Conservation (phyloP, 225 moss, liverwort and hornwort species). For the Climacium dendroides region DNA sequence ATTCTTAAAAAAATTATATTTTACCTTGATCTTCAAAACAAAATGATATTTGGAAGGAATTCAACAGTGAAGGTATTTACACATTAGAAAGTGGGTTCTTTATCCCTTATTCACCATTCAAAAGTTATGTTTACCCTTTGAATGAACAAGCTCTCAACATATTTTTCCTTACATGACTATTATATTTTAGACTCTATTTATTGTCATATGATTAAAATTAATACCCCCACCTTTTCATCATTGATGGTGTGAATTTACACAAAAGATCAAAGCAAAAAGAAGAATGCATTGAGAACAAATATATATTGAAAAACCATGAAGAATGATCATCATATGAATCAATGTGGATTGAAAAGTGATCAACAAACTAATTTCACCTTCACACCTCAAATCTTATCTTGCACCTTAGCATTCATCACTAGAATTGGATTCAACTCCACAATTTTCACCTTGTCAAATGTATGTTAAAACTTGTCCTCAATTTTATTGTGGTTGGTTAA, state of each 20-base stretch:
- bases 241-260: neutral
- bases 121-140: neutral
- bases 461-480: neutral
- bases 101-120: neutral
- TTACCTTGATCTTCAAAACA: neutral
- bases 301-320: neutral
- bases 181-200: no score
- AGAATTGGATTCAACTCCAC: neutral
- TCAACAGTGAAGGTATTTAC: neutral
- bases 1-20: neutral
- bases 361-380: accelerated
- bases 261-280: neutral
- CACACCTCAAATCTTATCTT: neutral
- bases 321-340: neutral
- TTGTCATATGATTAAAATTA: neutral
- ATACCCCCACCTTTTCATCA: neutral
- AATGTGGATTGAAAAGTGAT: neutral
- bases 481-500: neutral
- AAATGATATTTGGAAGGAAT: neutral
- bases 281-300: neutral
- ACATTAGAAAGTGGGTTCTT: neutral
- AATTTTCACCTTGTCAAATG: neutral
- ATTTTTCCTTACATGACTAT: neutral
- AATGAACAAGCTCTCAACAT: neutral
- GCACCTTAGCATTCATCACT: neutral